Evolutionary conservation across 1,284 basidiomycete genomes (phyloP), one percentile per base, ranked within the genome.

Genomic region (Afroboletus lepidellus): DNA sequence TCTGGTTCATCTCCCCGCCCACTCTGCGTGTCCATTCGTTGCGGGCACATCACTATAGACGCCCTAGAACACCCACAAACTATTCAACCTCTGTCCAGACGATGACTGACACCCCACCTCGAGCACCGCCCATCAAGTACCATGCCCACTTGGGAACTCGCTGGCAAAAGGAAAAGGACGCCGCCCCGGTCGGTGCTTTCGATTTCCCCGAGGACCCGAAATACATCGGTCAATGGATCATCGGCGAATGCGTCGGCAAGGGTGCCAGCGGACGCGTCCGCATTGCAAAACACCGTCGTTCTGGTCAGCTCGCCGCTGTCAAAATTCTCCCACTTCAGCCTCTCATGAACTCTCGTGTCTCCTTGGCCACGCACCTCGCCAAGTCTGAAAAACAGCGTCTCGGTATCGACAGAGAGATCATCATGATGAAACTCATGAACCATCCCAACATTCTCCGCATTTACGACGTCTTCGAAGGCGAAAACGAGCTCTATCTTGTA

Each of bases 351-450:
- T 92, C 91, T 45, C 82, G 92, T 29, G 80, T 84, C 55, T 90
- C 89, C 53, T 74, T 90, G 63, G 79, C 81, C 25, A 85, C 86
- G 34, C 84, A 90, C 64, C 74, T 83, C 55, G 83, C 80, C 13
- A 92, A 92, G 69, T 80, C 83, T 2, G 93, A 97, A 64, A 96
- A 95, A 74, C 86, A 93, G 61, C 82, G 94, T 51, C 83, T 95
- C 41, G 92, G 94, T 8, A 92, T 99, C 60, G 95, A 99, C 71
- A 79, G 94, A 56, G 97, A 99, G 72, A 98, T 99, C 59, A 94
- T 94, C 61, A 98, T 99, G 84, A 98, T 99, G 96, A 98, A 98
- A 73, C 87, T 93, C 64, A 98, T 99, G 83, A 92, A 96, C 65
- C 96, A 99, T 67, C 96, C 95, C 4, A 98, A 98, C 72, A 91